A percentile compares a stretch with the other conserved stretches of the same genome.
Conservation (phyloP, 495 filamentous ascomycete genomes). For the Poronia punctata region DNA sequence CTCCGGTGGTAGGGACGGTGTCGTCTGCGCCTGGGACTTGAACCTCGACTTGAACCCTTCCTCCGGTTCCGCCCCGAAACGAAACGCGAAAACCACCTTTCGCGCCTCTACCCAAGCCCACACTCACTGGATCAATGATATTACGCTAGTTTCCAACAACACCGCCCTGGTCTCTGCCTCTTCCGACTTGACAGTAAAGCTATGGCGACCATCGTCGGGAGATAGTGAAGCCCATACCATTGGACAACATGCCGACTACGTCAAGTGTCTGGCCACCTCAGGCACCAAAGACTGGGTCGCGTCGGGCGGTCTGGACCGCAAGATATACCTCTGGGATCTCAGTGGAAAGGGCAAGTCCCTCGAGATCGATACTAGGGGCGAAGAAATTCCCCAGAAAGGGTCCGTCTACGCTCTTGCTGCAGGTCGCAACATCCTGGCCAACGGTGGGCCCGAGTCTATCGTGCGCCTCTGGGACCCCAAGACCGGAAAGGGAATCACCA, state of each 20-base stretch:
- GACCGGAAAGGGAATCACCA: constrained; percentile 84
- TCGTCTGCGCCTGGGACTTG: constrained; percentile 92
- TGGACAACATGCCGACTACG: constrained; percentile 91
- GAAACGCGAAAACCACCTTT: constrained; percentile 55
- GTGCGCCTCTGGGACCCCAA: constrained; percentile 90
- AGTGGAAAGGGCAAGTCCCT: constrained; percentile 77
- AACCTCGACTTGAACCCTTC: constrained; percentile 49
- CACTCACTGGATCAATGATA: constrained; percentile 98
- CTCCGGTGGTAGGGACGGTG: constrained; percentile 90
- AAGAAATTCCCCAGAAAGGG: constrained; percentile 80
- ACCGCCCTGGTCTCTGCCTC: constrained; percentile 86
- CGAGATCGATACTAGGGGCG: constrained; percentile 72
- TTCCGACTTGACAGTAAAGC: constrained; percentile 87
- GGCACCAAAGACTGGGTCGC: constrained; percentile 78
- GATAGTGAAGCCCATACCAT: constrained; percentile 70
- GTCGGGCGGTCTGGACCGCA: constrained; percentile 90
- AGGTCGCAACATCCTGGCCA: constrained; percentile 68
- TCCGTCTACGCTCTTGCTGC: constrained; percentile 87
- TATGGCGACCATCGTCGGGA: constrained; percentile 83
- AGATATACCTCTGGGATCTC: constrained; percentile 88
- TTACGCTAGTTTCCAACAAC: constrained; percentile 77
- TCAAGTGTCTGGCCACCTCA: constrained; percentile 85
- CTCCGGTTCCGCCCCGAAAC: constrained; percentile 22
- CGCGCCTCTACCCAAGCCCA: constrained; percentile 92
- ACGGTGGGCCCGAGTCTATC: constrained; percentile 88